Base-by-base conservation (phyloP, 176 grass and related monocot species). In the Secale cereale region DNA sequence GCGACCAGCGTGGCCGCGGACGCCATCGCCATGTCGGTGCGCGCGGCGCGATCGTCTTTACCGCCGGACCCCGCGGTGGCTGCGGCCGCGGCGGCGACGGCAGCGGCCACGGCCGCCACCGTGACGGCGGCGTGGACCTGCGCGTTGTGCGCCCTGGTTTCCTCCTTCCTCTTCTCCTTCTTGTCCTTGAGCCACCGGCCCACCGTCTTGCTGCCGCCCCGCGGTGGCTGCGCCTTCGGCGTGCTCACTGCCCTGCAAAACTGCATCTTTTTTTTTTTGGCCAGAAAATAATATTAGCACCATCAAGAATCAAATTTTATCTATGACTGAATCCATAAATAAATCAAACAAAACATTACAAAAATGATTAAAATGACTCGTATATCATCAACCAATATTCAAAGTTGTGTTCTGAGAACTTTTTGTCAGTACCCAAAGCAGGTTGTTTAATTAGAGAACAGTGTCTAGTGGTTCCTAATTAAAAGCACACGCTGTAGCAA, bases 131-230 rank as follows among this genome's bases (percentile, higher is more conserved):
- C 97, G 28, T 99, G 97, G 4, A 96, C 90, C 87, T 99, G 97
- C 11, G 97, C 97, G 59, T 99, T 96, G 81, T 94, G 93, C 40
- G 97, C 86, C 14, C 97, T 88, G 16, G 88, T 82, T 76, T 96
- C 97, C 84, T 99, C 97, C 35, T 99, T 99, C 89, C 75, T 89
- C 77, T 41, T 80, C 94, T 96, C 97, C 84, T 27, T 88, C 10
- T 94, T 23, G 41, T 99, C 97, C 80, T 99, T 99, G 12, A 99
- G 73, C 97, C 97, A 99, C 88, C 97, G 83, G 3, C 97, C 97
- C 36, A 99, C 84, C 15, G 97, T 99, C 90, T 99, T 99, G 90
- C 78, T 91, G 17, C 85, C 73, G 16, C 91, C 93, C 1, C 88
- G 88, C 70, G 85, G 87, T 23, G 82, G 63, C 41, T 91, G 95